Evolutionary conservation across 2,329 filamentous ascomycete genomes (phyloP), one percentile per base, ranked within the genome.

Genomic region (Domatiomyces globalis): DNA sequence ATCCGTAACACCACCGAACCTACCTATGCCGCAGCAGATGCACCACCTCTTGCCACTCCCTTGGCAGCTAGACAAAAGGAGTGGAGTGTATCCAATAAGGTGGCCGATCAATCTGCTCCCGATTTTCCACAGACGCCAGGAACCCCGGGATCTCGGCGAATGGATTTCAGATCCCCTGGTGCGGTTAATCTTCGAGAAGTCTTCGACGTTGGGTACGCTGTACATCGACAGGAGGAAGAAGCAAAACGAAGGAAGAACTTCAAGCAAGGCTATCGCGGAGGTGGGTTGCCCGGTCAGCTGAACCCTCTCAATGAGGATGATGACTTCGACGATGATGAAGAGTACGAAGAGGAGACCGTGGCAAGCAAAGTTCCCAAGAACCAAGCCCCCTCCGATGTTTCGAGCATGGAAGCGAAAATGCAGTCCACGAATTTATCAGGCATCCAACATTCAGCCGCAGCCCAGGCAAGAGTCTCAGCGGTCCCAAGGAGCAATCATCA

Each of bases 161-260:
- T 84, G 70, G 92, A 98, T 67, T 98, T 96, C 81, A 81, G 92
- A 52, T 96, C 89, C 0, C 92, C 92, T 0, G 92, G 89, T 48
- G 89, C 87, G 2, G 84, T 98, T 68, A 96, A 96, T 65, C 73
- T 98, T 10, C 87, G 92, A 54, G 92, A 98, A 68, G 89, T 96
- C 2, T 98, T 98, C 60, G 92, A 98, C 63, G 90, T 98, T 47
- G 84, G 87, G n/a, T 98, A 98, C 63, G 90, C 92, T 7, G 92
- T 98, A 7, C 92, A 96, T 66, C 77, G 92, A 46, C 88, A 96
- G 67, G 92, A 96, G 68, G 92, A 98, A 66, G 92, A 96, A 68
- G 83, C 81, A 62, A 96, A 95, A 71, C 82, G 88, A 50, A 80
- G 87, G 57, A 94, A 94, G 68, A 86, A 94, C 63, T 78, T 89